phyloP scores from a whole-genome alignment of 23 red algal species.

The Gracilaria vermiculophylla region DNA sequence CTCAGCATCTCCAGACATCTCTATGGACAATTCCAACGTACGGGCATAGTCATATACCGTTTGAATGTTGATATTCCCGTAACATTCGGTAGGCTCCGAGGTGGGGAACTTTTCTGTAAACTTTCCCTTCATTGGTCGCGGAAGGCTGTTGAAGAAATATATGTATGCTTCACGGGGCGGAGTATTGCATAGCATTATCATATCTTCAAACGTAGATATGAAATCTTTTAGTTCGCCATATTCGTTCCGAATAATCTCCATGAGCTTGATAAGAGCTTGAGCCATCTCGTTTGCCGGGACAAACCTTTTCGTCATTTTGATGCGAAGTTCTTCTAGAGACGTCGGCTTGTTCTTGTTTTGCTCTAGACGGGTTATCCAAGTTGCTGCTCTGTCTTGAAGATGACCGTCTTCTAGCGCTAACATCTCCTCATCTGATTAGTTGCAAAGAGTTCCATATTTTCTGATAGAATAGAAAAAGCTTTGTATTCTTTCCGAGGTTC shows the following conservation, averaged over 20 bases:
- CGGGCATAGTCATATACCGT: background rate
- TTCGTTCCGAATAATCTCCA: slow-evolving; percentile 2
- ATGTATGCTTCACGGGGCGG: background rate
- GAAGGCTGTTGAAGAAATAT: slow-evolving; percentile 29
- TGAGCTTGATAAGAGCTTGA: slow-evolving; percentile 10
- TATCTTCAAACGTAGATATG: slow-evolving; percentile 29
- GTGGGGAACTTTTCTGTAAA: slow-evolving; percentile 30
- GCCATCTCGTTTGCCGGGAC: slow-evolving; percentile 31
- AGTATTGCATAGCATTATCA: background rate
- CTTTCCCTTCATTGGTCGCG: background rate
- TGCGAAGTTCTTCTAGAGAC: slow-evolving; percentile 22
- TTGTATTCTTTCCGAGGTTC: slow-evolving; percentile 1
- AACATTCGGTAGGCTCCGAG: background rate
- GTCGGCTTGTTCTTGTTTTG: background rate
- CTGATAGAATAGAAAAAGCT: slow-evolving; percentile 9
- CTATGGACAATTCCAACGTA: slow-evolving; percentile 1
- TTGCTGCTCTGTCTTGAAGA: slow-evolving; percentile 24
- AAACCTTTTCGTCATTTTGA: slow-evolving; percentile 7
- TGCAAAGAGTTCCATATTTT: slow-evolving; percentile 20
- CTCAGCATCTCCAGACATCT: no score
- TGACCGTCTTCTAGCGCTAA: slow-evolving; percentile 20
- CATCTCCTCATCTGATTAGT: slow-evolving; percentile 13
- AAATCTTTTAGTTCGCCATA: background rate
- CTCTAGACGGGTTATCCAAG: slow-evolving; percentile 36
- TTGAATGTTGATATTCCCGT: background rate